Evolutionary conservation across 1,139 yeast species (phyloP), one percentile per base, ranked within the genome.

Genomic region (Pichia sp.): DNA sequence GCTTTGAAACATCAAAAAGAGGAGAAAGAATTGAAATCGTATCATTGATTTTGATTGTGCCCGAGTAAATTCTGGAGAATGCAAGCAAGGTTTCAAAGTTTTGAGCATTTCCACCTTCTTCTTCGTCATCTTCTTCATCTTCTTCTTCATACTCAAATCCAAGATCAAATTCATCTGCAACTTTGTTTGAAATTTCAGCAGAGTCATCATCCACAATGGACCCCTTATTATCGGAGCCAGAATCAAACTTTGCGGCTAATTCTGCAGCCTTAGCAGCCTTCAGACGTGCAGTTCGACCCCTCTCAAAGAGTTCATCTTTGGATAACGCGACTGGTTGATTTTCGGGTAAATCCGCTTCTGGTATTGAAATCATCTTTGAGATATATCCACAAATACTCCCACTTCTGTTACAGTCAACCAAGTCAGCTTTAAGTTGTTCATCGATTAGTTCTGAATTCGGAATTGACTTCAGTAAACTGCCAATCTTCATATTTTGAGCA

Each of bases 31-130:
- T 84, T 1, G 84, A 76, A 9, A 93, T 73, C 53, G 78, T 79
- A 64, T 90, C 93, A 0, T 97, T 97, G 42, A 81, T 79, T 33
- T 76, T 73, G 50, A 95, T 71, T 0, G 90, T 78, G 4, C 99
- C 99, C 55, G 96, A 85, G 67, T 85, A 95, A 0, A 95, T 79
- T 65, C 99, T 81, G 0, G 97, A 84, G 68, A 93, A 89, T 0
- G 96, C 99, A 59, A 93, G 81, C 53, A 92, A 71, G 1, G 83
- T 84, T 66, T 88, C 95, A 43, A 76, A 43, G 14, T 30, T 38
- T 12, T 74, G 77, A 29, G 75, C 79, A 5, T 74, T 79, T 10
- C 71, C 78, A 6, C 66, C 24, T n/a, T 49, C 49, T 4, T 36
- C 49, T 3, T 44, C 41, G 9, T 71, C 77, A 24, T 70, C 83